Evolutionary conservation across 805 yeast genomes (phyloP).

Genomic region (Ogataea methanolica): DNA sequence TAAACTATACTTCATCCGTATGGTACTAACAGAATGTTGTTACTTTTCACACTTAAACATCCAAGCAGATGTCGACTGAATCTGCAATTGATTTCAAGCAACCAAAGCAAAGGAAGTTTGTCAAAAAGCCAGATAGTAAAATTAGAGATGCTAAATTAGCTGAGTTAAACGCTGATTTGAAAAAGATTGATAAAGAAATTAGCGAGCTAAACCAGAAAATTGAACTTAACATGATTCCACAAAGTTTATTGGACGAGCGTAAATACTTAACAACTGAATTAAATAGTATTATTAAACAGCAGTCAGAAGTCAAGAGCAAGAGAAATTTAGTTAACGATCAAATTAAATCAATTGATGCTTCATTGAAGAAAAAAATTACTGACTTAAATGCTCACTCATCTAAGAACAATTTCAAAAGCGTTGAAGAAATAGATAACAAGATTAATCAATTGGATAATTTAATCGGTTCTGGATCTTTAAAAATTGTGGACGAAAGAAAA

Average conservation of each 20-base stretch:
- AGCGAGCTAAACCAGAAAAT: slow-evolving; percentile 50
- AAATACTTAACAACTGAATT: slow-evolving; percentile 42
- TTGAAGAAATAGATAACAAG: slow-evolving; percentile 65
- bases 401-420: slow-evolving; percentile 62
- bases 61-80: slow-evolving; percentile 15
- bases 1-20: neutral
- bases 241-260: slow-evolving; percentile 47
- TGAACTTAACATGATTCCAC: slow-evolving; percentile 47
- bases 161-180: slow-evolving; percentile 54
- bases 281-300: slow-evolving; percentile 39
- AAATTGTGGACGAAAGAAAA: slow-evolving; percentile 88
- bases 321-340: slow-evolving; percentile 46
- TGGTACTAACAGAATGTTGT: neutral
- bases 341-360: slow-evolving; percentile 64
- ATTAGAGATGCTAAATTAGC: slow-evolving; percentile 57
- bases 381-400: slow-evolving; percentile 72
- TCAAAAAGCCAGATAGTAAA: slow-evolving; percentile 71
- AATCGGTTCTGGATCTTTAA: slow-evolving; percentile 73
- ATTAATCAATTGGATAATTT: slow-evolving; percentile 62
- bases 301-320: slow-evolving; percentile 30
- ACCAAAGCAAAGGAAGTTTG: slow-evolving; percentile 41
- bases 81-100: slow-evolving; percentile 15
- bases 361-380: slow-evolving; percentile 66
- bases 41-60: neutral
- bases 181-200: slow-evolving; percentile 53